These are phyloP conservation scores for Lolium perenne DNA, from an alignment of 176 grass and related monocot genomes.

Conservation along the genomic window DNA sequence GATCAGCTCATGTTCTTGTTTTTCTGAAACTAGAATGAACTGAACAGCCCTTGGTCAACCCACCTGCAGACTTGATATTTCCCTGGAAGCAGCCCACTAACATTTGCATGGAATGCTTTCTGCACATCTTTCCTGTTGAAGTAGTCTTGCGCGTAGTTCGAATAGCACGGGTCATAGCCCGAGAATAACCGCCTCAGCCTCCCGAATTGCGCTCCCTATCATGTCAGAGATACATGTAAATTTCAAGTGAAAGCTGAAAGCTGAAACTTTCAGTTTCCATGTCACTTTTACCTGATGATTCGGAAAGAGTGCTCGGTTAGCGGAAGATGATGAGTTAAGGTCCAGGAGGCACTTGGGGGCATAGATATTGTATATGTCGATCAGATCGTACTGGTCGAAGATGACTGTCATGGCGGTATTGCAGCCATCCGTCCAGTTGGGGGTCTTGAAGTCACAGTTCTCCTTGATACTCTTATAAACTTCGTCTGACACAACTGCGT, in stretches of 20 bases:
- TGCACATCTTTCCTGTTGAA: slow-evolving; percentile 80
- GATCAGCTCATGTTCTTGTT: slow-evolving; percentile 11
- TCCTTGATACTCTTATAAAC: slow-evolving; percentile 52
- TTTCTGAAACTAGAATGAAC: neutral
- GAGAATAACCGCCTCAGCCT: slow-evolving; percentile 51
- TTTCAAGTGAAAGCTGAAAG: neutral
- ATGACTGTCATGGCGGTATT: slow-evolving; percentile 43
- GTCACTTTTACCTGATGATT: slow-evolving; percentile 22
- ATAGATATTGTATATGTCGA: slow-evolving; percentile 91
- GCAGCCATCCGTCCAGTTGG: slow-evolving; percentile 61
- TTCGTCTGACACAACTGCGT: slow-evolving; percentile 65
- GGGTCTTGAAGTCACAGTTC: slow-evolving; percentile 65
- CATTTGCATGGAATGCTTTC: slow-evolving; percentile 68
- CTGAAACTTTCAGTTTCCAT: neutral
- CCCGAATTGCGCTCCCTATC: slow-evolving; percentile 35
- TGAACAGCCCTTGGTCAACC: slow-evolving; percentile 11
- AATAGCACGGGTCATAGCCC: slow-evolving; percentile 84
- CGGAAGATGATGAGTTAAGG: slow-evolving; percentile 44
- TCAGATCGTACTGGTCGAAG: slow-evolving; percentile 60
- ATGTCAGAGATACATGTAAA: slow-evolving; percentile 6
- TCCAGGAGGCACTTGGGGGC: slow-evolving; percentile 78
- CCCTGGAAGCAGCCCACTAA: slow-evolving; percentile 40
- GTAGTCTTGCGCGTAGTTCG: slow-evolving; percentile 68
- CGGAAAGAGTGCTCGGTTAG: neutral
- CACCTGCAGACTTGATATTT: slow-evolving; percentile 77